Evolutionary conservation across 495 filamentous ascomycete genomes (phyloP), one percentile per base, ranked within the genome.

Genomic region (Gamarada debralockiae): DNA sequence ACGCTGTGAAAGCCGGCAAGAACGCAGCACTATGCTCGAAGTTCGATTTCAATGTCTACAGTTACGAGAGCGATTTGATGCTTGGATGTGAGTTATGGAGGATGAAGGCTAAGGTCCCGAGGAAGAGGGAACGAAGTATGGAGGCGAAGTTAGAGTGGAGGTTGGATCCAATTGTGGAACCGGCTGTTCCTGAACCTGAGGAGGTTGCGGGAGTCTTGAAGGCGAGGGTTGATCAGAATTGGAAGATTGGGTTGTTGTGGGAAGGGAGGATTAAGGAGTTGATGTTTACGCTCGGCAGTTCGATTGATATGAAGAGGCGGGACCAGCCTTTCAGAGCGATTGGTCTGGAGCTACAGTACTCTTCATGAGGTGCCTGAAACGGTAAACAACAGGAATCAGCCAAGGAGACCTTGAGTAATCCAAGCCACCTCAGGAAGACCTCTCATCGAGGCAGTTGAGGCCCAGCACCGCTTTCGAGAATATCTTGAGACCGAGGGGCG

Each of bases 1-100:
- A 97, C 60, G 89, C 93, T 13, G 84, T 96, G 12, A 83, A 87
- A 58, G 93, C 92, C 5, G 86, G 87, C 18, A 81, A 78, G 12
- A 81, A 90, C 52, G 79, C 93, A 46, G 84, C 90, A 0, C 80
- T 98, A 41, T 92, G 90, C 52, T 90, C 89, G 25, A 81, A 85
- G 36, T 92, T 97, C 71, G 90, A 93, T 57, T 98, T 97, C 67
- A 98, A 98, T 64, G 90, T 96, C 45, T 97, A 96, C 71, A 95
- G 88, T 61, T 98, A 96, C 72, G 93, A 97, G 71, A 95, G 89
- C 64, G 91, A 95, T 33, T 79, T 96, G 73, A 85, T 86, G 36
- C 74, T 96, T 8, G 93, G 95, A 12, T 87, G 84, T 65, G 95
- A 98, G 67, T 71, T 97, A 24, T 98, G 95, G 92, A 78, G 77